Base-by-base conservation (phyloP, 306 rosid species). In the Luffa acutangula region DNA sequence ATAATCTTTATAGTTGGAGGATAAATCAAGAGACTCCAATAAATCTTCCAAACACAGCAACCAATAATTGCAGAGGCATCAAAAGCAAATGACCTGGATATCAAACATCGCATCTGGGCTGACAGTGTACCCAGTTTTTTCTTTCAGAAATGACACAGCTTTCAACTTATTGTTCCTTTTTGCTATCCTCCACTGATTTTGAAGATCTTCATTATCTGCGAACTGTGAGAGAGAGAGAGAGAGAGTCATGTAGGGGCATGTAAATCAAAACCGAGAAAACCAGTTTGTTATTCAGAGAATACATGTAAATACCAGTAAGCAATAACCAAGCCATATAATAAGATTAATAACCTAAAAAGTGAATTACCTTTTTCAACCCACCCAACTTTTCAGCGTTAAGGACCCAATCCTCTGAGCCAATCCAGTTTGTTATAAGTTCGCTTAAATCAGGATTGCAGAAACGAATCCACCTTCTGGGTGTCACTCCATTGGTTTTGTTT, bases 401-500 rank as follows among this genome's bases (percentile, higher is more conserved):
- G 87, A 95, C 90, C 99, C 99, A 95, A 58, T 91, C 97, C 69
- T 95, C 97, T 20, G 97, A 87, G 76, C 93, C 93, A 88, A 88
- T 86, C 93, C 97, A 88, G 80, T 87, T 78, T 15, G 91, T 86
- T 82, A 95, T 84, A 69, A 95, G 86, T 63, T 86, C 84, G 86
- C 99, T 89, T 89, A 95, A 84, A 67, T 78, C 87, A 72, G 96
- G 97, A 87, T 95, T 95, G 79, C 99, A 95, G 83, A 93, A 95
- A 84, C 88, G 87, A 85, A 95, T 91, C 99, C 99, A 95, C 85
- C 99, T 90, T 88, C 99, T 87, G 31, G 99, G 97, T 45, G 99
- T 95, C 79, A 95, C 99, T 39, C 99, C 99, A 85, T 95, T 95
- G 82, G 99, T 95, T 86, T 95, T 95, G 85, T 95, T 95, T 85